Conservation (phyloP, 768 basidiomycete species). For the Tylopilus sp. region DNA sequence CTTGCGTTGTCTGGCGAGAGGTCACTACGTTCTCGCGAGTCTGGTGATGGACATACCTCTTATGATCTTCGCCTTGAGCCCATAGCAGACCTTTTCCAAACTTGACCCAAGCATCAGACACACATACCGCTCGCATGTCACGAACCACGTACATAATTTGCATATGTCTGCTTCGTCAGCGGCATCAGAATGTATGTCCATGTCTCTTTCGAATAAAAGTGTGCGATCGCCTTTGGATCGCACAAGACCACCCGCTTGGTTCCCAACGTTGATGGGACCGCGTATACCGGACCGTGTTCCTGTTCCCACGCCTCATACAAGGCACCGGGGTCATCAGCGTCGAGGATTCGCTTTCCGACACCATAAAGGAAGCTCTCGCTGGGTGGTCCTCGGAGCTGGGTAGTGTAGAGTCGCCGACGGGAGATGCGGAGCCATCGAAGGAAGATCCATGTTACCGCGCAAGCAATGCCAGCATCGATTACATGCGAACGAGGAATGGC, state of each 20-base stretch:
- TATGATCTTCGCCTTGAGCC: slow-evolving; percentile 42
- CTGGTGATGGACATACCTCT: slow-evolving; percentile 24
- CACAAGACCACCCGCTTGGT: slow-evolving; percentile 17
- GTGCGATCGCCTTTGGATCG: too few relatives aligned
- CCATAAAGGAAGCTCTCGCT: slow-evolving; percentile 16
- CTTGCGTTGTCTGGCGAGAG: slow-evolving; percentile 31
- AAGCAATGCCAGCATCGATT: background rate
- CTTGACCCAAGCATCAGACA: background rate
- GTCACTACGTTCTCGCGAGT: background rate
- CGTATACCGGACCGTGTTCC: slow-evolving; percentile 17
- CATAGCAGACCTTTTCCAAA: slow-evolving; percentile 30
- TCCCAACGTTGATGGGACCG: slow-evolving; percentile 13
- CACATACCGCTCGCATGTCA: slow-evolving; percentile 17
- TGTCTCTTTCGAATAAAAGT: slow-evolving; percentile 11
- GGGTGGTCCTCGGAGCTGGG: slow-evolving; percentile 15
- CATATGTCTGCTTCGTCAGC: slow-evolving; percentile 33
- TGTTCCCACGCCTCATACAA: slow-evolving; percentile 21
- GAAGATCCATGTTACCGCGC: slow-evolving; percentile 1
- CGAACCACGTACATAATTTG: slow-evolving; percentile 6
- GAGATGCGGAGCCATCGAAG: slow-evolving; percentile 20
- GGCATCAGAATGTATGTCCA: slow-evolving; percentile 41
- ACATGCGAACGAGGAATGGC: background rate
- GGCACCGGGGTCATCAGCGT: background rate
- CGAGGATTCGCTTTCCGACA: slow-evolving; percentile 1
- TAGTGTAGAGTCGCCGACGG: too few relatives aligned